phyloP scores from a whole-genome alignment of 139 green algal genomes.

The Chlamydomonas sphaeroides region DNA sequence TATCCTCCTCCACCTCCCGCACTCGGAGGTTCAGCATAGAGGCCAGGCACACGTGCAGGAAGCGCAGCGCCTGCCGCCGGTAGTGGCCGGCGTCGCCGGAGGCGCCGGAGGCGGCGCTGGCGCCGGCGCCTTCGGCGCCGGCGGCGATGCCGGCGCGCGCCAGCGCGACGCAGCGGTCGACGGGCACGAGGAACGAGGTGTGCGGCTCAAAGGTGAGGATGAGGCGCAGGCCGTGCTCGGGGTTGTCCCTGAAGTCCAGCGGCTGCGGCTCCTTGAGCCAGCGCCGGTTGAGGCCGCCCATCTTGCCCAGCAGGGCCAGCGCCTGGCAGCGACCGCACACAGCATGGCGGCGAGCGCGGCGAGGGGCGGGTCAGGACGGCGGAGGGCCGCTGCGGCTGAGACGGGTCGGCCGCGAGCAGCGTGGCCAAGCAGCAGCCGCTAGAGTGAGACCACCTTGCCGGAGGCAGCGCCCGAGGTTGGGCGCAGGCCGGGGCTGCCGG shows the following conservation, averaged over 20 bases:
- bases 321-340: background rate
- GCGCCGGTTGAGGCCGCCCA: conserved; percentile 92
- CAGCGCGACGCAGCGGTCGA: conserved; percentile 84
- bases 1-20: conserved; percentile 47
- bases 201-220: conserved; percentile 93
- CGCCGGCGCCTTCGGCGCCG: conserved; percentile 11
- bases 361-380: too few relatives aligned
- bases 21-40: conserved; percentile 81
- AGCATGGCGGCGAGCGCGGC: too few relatives aligned
- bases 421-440: too few relatives aligned
- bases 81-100: conserved; percentile 53
- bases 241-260: conserved; percentile 89
- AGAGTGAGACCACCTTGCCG: too few relatives aligned
- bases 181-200: conserved; percentile 92
- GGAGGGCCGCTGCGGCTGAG: too few relatives aligned
- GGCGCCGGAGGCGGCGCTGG: background rate
- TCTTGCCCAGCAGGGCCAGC: conserved; percentile 90
- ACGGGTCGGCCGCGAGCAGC: too few relatives aligned
- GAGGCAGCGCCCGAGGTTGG: too few relatives aligned
- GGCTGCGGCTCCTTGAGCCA: conserved; percentile 80
- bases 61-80: conserved; percentile 74
- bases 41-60: conserved; percentile 86
- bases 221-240: conserved; percentile 94
- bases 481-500: too few relatives aligned
- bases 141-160: conserved; percentile 24